Conservation (phyloP, 2,329 filamentous ascomycete species). For the Fonsecaea pedrosoi region DNA sequence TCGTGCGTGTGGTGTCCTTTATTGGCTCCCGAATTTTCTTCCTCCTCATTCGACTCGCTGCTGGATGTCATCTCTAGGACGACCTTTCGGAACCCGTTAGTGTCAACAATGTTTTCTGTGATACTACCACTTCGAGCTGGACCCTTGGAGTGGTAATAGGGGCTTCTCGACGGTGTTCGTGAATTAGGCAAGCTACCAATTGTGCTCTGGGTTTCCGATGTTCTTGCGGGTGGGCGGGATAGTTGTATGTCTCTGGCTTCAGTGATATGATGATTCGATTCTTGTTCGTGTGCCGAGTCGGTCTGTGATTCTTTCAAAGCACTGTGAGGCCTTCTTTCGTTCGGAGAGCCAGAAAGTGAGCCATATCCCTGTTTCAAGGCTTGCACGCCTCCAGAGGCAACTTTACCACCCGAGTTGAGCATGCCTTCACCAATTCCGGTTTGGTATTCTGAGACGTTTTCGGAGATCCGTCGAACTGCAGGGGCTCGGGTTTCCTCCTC, state of each 20-base stretch:
- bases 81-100: constrained; percentile 76
- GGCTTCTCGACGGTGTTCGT: constrained; percentile 42
- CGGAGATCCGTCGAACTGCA: constrained; percentile 41
- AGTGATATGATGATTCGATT: background rate
- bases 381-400: constrained; percentile 70
- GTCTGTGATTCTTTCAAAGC: constrained; percentile 41
- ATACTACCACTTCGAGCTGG: constrained; percentile 75
- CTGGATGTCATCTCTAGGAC: constrained; percentile 73
- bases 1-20: constrained; percentile 21
- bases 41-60: constrained; percentile 53
- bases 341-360: constrained; percentile 42
- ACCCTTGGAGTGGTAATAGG: constrained; percentile 51
- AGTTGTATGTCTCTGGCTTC: constrained; percentile 8
- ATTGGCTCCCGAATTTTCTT: constrained; percentile 36
- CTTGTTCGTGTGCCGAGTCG: constrained; percentile 5
- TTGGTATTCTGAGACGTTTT: constrained; percentile 51
- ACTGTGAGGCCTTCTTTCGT: constrained; percentile 36
- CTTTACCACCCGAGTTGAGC: constrained; percentile 60
- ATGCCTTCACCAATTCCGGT: constrained; percentile 63
- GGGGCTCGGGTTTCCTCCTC: constrained; percentile 50
- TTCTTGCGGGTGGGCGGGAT: constrained; percentile 24
- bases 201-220: constrained; percentile 37
- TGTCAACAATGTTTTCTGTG: constrained; percentile 77
- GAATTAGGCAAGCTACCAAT: constrained; percentile 38
- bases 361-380: constrained; percentile 65